Evolutionary conservation across 208 protist genomes (phyloP).

Genomic region (Entamoeba invadens): DNA sequence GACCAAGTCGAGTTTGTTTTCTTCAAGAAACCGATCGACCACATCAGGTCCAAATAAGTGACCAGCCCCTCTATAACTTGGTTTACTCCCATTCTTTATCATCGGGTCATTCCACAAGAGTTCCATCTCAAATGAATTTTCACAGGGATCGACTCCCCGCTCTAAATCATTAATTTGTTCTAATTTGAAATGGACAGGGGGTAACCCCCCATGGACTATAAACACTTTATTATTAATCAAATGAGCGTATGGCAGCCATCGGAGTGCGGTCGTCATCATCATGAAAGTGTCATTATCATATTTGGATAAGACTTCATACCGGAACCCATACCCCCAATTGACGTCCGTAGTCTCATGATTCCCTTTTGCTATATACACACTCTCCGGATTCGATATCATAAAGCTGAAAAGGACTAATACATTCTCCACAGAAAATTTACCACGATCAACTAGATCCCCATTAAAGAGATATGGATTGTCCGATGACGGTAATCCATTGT

Average conservation of each 20-base stretch:
- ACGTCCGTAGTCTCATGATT: constrained; percentile 35
- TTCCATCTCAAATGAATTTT: neutral
- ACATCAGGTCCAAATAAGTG: neutral
- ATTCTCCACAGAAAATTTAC: constrained; percentile 86
- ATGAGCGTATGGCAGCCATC: neutral
- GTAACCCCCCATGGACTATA: constrained; percentile 2
- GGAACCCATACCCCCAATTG: constrained; percentile 87
- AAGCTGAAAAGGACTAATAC: constrained; percentile 83
- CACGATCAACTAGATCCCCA: constrained; percentile 92
- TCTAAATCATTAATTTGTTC: neutral
- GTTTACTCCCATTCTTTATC: neutral
- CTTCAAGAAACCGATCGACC: neutral
- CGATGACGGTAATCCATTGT: constrained; percentile 72
- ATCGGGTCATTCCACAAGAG: neutral
- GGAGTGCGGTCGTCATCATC: neutral
- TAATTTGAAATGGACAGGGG: neutral
- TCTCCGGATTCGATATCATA: constrained; percentile 67
- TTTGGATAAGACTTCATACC: constrained; percentile 94
- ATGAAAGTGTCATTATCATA: constrained; percentile 41
- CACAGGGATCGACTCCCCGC: neutral
- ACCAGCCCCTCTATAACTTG: neutral
- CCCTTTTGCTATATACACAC: constrained; percentile 46
- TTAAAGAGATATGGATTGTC: constrained; percentile 68
- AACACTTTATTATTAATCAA: neutral
- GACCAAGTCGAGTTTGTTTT: neutral